Base-by-base conservation (phyloP, 164 flowering plant genomes). In the Cinnamomum micranthum region DNA sequence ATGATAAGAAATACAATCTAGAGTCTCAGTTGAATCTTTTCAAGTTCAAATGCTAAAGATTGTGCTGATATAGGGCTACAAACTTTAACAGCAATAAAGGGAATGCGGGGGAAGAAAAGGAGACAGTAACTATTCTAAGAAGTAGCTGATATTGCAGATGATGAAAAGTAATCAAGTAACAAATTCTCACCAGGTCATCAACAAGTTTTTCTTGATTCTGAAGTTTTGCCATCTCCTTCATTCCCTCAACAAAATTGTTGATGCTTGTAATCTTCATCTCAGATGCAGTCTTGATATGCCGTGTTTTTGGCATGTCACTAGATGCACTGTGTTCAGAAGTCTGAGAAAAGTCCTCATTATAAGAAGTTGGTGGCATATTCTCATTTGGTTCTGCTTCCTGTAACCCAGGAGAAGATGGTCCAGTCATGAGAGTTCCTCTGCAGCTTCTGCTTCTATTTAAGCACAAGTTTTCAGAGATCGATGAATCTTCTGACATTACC, bases 181-280 rank as follows among this genome's bases (percentile, higher is more conserved):
- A 69, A 51, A 33, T 27, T 19, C 68, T 72, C 59, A 92, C 98
- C 95, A 86, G 85, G 71, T 81, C 85, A 41, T 82, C 84, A 62
- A 51, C 84, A 68, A 84, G 84, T 77, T 90, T 85, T 71, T 87
- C 85, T 74, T 85, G 90, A 81, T 81, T 84, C 68, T 88, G 88
- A 72, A 82, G 81, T 76, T 89, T 86, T 50, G 91, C 95, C 89
- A 88, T 87, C 77, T 90, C 91, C 82, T 90, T 91, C 65, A 93
- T 78, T 67, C 89, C 98, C 9, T 90, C 84, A 77, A 91, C 96
- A 84, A 90, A 91, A 68, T 85, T 80, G 22, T 81, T 84, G 62
- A 92, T 78, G 79, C 93, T 89, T 52, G 92, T 86, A 73, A 89
- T 81, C 78, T 89, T 97, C 70, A 87, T 94, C 75, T 86, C 90